Conservation (phyloP, 768 basidiomycete species). For the Suillus tomentosus region DNA sequence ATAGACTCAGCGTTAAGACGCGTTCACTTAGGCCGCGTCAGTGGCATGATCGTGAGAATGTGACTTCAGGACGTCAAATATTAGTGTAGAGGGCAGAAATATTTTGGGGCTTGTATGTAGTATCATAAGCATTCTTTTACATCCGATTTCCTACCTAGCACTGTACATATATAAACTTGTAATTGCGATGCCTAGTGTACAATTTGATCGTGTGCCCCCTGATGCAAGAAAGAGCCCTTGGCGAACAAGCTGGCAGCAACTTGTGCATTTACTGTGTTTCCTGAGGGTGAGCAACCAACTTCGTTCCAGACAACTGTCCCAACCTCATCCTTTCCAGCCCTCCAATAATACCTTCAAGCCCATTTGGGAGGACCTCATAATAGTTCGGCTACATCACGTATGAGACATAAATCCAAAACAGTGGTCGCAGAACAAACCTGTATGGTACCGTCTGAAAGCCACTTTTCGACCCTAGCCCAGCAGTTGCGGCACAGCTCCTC, state of each 20-base stretch:
- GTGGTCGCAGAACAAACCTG: slow-evolving; percentile 19
- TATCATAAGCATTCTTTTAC: background rate
- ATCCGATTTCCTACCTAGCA: background rate
- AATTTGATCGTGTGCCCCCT: background rate
- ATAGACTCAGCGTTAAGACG: background rate
- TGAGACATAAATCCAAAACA: slow-evolving; percentile 8
- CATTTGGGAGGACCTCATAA: slow-evolving; percentile 42
- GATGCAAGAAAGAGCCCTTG: background rate
- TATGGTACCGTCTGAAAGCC: slow-evolving; percentile 31
- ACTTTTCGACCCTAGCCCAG: slow-evolving; percentile 25
- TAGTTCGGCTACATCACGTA: slow-evolving; percentile 38
- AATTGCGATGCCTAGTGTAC: background rate
- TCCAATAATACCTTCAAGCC: slow-evolving; percentile 38
- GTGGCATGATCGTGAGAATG: slow-evolving; percentile 24
- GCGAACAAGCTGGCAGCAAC: background rate
- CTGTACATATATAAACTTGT: background rate
- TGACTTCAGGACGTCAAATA: background rate
- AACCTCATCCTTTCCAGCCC: slow-evolving; percentile 39
- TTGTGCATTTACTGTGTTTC: slow-evolving; percentile 28
- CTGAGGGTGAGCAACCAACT: slow-evolving; percentile 45
- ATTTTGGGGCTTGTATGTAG: too few relatives aligned
- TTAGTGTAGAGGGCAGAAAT: too few relatives aligned
- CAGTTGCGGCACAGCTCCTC: slow-evolving; percentile 15
- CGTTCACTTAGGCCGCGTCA: slow-evolving; percentile 12
- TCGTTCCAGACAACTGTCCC: slow-evolving; percentile 44